Conservation (phyloP, 345 rosid genomes). For the Populus ilicifolia region DNA sequence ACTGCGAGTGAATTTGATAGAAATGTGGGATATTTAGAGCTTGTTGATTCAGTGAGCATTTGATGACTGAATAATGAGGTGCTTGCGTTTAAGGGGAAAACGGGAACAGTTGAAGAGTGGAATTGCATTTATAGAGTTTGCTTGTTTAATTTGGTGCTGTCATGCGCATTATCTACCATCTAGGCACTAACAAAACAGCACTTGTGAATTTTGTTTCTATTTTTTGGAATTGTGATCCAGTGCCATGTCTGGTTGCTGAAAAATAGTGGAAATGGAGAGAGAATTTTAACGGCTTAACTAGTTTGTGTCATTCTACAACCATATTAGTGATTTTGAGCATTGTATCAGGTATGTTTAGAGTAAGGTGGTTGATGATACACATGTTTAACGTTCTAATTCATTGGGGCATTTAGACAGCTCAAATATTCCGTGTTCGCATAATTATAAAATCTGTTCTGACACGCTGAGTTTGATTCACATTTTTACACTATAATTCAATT, state of each 20-base stretch:
- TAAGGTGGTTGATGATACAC: not conserved
- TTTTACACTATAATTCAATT: not conserved
- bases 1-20: not conserved
- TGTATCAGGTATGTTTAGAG: not conserved
- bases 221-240: not conserved
- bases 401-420: not conserved
- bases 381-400: not conserved
- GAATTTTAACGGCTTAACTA: not conserved
- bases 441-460: not conserved
- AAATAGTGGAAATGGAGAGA: conserved; percentile 1
- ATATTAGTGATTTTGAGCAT: not conserved
- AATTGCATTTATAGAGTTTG: not conserved
- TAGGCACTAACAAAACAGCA: not conserved
- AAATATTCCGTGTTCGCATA: not conserved
- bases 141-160: not conserved
- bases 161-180: not conserved
- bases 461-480: not conserved
- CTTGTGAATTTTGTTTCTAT: not conserved
- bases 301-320: not conserved
- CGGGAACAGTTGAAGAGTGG: not conserved
- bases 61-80: not conserved
- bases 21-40: not conserved
- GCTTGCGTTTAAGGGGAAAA: not conserved
- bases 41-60: not conserved
- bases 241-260: conserved; percentile 6